Evolutionary conservation across 179 eudicot genomes (phyloP).

Genomic region (Carnegiea gigantea): DNA sequence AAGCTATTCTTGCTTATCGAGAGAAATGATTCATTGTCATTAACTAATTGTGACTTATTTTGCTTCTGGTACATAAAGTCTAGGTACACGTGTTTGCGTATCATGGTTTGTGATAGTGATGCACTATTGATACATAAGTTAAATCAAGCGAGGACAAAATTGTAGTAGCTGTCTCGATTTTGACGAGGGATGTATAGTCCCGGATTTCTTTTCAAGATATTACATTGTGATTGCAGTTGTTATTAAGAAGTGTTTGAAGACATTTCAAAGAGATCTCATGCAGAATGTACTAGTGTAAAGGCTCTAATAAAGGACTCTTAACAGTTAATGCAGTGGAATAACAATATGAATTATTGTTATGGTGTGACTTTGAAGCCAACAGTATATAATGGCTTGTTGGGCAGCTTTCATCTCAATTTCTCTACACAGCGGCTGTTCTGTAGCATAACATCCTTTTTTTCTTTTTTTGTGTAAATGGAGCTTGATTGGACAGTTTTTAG

Average conservation of each 20-base stretch:
- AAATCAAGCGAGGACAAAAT: neutral
- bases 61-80: neutral
- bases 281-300: neutral
- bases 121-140: neutral
- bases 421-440: neutral
- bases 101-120: neutral
- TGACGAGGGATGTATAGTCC: neutral
- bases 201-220: neutral
- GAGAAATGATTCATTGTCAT: neutral
- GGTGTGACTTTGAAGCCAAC: neutral
- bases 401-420: neutral
- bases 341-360: neutral
- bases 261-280: too few species aligned
- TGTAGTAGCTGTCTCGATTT: neutral
- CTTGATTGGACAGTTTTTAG: neutral
- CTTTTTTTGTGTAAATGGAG: neutral
- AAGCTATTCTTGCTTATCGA: too few species aligned
- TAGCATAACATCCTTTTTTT: neutral
- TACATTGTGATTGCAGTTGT: neutral
- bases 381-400: neutral
- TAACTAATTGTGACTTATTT: neutral
- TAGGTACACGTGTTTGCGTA: neutral
- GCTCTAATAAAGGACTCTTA: neutral
- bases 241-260: too few species aligned
- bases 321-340: neutral